These are phyloP conservation scores for Phaseolus lunatus DNA, from an alignment of 306 rosid genomes.

Conservation along the genomic window DNA sequence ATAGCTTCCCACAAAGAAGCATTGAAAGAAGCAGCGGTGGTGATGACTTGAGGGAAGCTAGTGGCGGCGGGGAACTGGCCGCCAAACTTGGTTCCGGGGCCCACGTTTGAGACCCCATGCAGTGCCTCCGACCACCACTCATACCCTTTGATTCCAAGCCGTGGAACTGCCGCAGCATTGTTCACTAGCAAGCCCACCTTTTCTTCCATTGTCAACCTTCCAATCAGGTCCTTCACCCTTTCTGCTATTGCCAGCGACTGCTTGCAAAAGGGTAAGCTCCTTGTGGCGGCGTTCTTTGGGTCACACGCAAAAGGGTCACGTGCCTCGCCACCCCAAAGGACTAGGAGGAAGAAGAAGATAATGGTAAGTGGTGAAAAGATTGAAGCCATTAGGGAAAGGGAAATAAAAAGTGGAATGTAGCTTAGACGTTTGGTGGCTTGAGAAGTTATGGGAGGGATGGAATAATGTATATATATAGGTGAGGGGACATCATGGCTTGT, in stretches of 20 bases:
- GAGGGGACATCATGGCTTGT: background rate
- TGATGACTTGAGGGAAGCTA: slow-evolving; percentile 91
- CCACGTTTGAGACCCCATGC: slow-evolving; percentile 88
- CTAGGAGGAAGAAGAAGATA: slow-evolving; percentile 1
- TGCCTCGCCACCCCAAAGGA: slow-evolving; percentile 40
- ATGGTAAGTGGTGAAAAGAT: slow-evolving; percentile 22
- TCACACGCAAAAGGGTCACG: slow-evolving; percentile 76
- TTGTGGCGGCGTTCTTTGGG: slow-evolving; percentile 50
- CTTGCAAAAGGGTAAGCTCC: slow-evolving; percentile 58
- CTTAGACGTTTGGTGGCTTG: slow-evolving; percentile 13
- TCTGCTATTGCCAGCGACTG: slow-evolving; percentile 42
- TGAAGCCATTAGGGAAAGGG: slow-evolving; percentile 47
- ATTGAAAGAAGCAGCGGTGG: slow-evolving; percentile 87
- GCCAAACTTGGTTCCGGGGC: slow-evolving; percentile 79
- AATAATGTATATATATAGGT: slow-evolving; percentile 35
- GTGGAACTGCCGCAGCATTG: slow-evolving; percentile 68
- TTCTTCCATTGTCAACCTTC: slow-evolving; percentile 72
- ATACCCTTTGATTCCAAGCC: slow-evolving; percentile 76
- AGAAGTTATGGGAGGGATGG: slow-evolving; percentile 9
- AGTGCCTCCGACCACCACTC: slow-evolving; percentile 98
- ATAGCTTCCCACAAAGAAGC: slow-evolving; percentile 81
- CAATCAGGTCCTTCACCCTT: slow-evolving; percentile 73
- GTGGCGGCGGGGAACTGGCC: slow-evolving; percentile 78
- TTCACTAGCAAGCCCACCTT: slow-evolving; percentile 68
- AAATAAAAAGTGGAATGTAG: background rate